Evolutionary conservation across 1,284 basidiomycete species (phyloP), one percentile per base, ranked within the genome.

Genomic region (Agroathelia rolfsii): DNA sequence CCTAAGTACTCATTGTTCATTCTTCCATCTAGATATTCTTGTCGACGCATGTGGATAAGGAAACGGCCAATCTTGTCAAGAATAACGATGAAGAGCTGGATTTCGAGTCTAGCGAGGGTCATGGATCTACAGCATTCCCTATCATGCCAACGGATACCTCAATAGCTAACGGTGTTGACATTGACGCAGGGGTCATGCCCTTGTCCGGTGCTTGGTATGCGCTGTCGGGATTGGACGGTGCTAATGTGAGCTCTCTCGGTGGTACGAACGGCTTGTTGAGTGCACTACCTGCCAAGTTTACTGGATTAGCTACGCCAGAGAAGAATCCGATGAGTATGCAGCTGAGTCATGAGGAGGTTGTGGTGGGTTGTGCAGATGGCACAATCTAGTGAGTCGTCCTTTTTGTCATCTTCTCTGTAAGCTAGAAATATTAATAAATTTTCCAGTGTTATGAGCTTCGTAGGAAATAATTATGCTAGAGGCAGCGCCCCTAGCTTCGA

Each of bases 301-400:
- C 61, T 14, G 83, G 83, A 1, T 59, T 87, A 18, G 80, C 83
- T 20, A 80, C 70, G 12, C 83, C 83, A 2, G 82, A 82, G 55
- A 84, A 85, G 68, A 87, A 87, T 45, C 84, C 84, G 9, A 87
- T 87, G 83, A 80, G 78, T 36, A 85, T 87, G 80, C 82, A 86
- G 46, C 52, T 87, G 43, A 84, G 76, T 41, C 84, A 86, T 44
- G 83, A 87, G 49, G 81, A 86, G 49, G 83, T 86, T 1, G 84
- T 87, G 11, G 78, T 87, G 23, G 83, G 83, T 0, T 86, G 83
- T 61, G 81, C 83, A 10, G 84, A 87, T 52, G 84, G 83, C n/a
- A 84, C 79, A 1, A 86, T 87, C 43, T 87, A 87, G 82, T 86
- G 44, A 59, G 82, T 66, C 7, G 17, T 24, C 22, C 13, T 24